Base-by-base conservation (phyloP, 2,329 filamentous ascomycete genomes). In the Myriosclerotinia curreyana region DNA sequence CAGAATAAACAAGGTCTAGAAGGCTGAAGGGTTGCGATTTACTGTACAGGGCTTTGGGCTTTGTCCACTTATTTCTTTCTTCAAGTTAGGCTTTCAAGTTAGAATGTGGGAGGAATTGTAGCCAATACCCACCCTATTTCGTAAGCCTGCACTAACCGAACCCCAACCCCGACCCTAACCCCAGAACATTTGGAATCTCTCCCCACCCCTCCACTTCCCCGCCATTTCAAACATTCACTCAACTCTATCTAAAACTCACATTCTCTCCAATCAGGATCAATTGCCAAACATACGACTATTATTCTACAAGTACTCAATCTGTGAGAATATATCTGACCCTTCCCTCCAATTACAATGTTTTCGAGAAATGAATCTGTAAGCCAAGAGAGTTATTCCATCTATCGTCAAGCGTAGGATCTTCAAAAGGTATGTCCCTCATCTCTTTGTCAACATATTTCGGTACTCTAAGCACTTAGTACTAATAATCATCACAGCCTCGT, bases 211-310 rank as follows among this genome's bases (percentile, higher is more conserved):
- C n/a, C n/a, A n/a, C n/a, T n/a, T 7, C 56, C 58, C 58, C 58
- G 58, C 58, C 58, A 51, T 60, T 38, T 52, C 58, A 40, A 60
- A 51, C 38, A 60, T 56, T 42, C 17, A 20, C n/a, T 12, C 25
- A n/a, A 42, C 2, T 14, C 9, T 38, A 38, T 31, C 28, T 31
- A 31, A 44, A 31, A 44, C 20, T 44, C 40, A 34, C 5, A 22
- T 6, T 42, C 17, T 17, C 40, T 42, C 40, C 40, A 42, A 42
- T 42, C 12, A 42, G 15, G 38, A 42, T 31, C 28, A 31, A 31
- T 6, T 31, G 28, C 28, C 28, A 31, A 31, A 31, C 28, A 31
- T 31, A 31, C 28, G 28, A 31, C 28, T 31, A 31, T 31, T 31
- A 31, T 31, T 31, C 28, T 31, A 31, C 2, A 31, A 5, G 28